Evolutionary conservation across 768 basidiomycete genomes (phyloP), one percentile per base, ranked within the genome.

Genomic region (Podaxis rugospora): DNA sequence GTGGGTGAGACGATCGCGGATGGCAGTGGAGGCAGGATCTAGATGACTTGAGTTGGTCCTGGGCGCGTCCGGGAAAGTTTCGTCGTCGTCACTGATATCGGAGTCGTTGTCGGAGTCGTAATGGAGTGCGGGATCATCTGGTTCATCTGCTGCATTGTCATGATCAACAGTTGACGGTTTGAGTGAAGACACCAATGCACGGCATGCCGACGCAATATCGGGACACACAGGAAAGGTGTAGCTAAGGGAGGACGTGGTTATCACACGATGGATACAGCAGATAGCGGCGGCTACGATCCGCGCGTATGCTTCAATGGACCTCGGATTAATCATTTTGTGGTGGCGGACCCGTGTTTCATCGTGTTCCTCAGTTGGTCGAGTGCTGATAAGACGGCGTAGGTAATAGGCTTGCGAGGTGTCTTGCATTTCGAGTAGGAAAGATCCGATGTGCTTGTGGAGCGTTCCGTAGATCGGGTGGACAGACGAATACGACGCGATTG

Each of bases 291-390:
- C 56, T 9, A 54, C 1, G 4, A 42, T 49, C 1, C 50, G 36
- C 1, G 42, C 37, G 23, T 63, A 63, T 16, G 44, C 54, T 4
- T 23, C n/a, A n/a, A 58, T 10, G 7, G 62, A 58, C 3, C 39
- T 27, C 2, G n/a, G 21, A 37, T 59, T 54, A 1, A 66, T 62
- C 11, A 37, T 35, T 14, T 9, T 25, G 54, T 64, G 66, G 36
- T 61, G 58, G 3, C 49, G 2, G 13, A 32, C 18, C 28, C 28
- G 37, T n/a, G 44, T 60, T 5, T 47, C 13, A 5, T 56, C 32
- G 25, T 64, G 61, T 37, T 66, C 66, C 5, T 35, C n/a, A 6
- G 40, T 46, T 10, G 66, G 66, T 42, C 63, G 58, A 14, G 51
- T 52, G 3, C 66, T 58, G 25, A 66, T 61, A 2, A 62, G 44